Percentiles rank a stretch among this genome's conserved stretches.
These are phyloP conservation scores for Centrapalus pauciflorus DNA, from an alignment of 129 eudicot genomes.

Conservation along the genomic window DNA sequence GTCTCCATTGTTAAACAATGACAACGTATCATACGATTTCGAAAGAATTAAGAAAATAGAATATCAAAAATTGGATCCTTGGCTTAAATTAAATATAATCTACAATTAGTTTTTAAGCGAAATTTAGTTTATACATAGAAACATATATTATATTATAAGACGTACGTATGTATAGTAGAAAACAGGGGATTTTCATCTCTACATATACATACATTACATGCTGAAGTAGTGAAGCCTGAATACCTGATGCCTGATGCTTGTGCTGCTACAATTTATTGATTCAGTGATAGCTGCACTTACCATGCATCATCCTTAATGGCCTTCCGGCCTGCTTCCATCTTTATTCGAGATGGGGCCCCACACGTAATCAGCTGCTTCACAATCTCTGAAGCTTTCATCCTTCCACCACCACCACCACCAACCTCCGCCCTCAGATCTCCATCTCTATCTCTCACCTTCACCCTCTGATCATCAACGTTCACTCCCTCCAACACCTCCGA, in stretches of 20 bases:
- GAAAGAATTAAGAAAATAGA: too few species aligned
- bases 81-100: too few species aligned
- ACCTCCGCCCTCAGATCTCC: slow-evolving; percentile 24
- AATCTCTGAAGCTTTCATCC: slow-evolving; percentile 40
- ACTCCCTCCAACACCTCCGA: slow-evolving; percentile 28
- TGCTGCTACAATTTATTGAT: background rate
- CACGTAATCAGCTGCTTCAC: slow-evolving; percentile 47
- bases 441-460: background rate
- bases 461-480: slow-evolving; percentile 23
- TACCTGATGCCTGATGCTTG: slow-evolving; percentile 6
- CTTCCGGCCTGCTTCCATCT: slow-evolving; percentile 11
- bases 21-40: too few species aligned
- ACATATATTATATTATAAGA: background rate
- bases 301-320: background rate
- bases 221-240: slow-evolving; percentile 5
- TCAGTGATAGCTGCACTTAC: background rate
- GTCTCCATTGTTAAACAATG: too few species aligned
- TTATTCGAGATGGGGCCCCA: slow-evolving; percentile 31
- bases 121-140: background rate
- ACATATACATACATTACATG: background rate
- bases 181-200: background rate
- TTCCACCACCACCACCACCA: slow-evolving; percentile 20
- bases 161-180: too few species aligned
- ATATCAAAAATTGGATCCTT: too few species aligned
- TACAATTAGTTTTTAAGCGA: background rate